A percentile compares a stretch with the other conserved stretches of the same genome.
Evolutionary conservation across 1,284 basidiomycete genomes (phyloP).

Genomic region (Trametes versicolor): DNA sequence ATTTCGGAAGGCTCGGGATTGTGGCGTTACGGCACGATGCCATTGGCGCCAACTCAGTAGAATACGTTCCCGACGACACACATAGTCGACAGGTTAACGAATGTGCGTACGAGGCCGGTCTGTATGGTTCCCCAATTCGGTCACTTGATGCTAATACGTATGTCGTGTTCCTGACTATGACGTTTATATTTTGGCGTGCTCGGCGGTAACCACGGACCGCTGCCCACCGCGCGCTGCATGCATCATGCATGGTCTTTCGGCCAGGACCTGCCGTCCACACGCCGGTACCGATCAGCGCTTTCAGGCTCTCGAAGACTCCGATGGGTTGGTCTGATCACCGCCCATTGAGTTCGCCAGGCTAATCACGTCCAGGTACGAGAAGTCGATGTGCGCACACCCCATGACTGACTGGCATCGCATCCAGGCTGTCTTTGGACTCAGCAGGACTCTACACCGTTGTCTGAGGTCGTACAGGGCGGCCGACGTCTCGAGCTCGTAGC

Average conservation of each 20-base stretch:
- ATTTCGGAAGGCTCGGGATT: too few relatives aligned
- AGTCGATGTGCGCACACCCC: background rate
- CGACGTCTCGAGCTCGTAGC: background rate
- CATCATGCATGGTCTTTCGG: background rate
- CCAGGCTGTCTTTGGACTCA: background rate
- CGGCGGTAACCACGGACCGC: background rate
- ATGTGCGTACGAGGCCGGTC: too few relatives aligned
- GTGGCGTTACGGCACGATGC: too few relatives aligned
- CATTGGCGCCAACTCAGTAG: too few relatives aligned
- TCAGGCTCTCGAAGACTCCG: background rate
- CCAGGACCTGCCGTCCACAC: background rate
- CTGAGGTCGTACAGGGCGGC: too few relatives aligned
- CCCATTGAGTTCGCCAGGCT: background rate
- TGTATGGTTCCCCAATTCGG: too few relatives aligned
- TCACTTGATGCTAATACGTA: too few relatives aligned
- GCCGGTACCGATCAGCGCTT: slow-evolving; percentile 17
- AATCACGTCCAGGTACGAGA: slow-evolving; percentile 11
- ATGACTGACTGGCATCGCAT: background rate
- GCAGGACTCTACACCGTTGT: too few relatives aligned
- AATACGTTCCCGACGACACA: too few relatives aligned
- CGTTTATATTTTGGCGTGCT: background rate
- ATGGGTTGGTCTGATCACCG: slow-evolving; percentile 16
- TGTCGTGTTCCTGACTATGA: too few relatives aligned
- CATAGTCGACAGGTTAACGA: too few relatives aligned
- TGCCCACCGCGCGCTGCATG: background rate